Evolutionary conservation across 306 rosid genomes (phyloP), one percentile per base, ranked within the genome.

Genomic region (Crataegus laevigata): DNA sequence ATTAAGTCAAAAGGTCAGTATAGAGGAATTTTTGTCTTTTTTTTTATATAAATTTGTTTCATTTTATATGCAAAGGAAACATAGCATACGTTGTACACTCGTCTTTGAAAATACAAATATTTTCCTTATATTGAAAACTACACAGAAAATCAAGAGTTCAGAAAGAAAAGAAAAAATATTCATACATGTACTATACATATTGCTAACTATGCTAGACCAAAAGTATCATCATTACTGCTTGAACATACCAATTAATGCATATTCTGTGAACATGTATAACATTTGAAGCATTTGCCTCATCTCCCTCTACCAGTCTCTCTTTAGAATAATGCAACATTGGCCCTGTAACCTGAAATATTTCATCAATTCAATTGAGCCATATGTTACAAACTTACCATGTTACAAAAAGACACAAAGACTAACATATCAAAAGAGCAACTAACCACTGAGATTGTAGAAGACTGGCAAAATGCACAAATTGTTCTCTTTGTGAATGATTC

Each of bases 381-480:
- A 43, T 26, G 21, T 4, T 17, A 50, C 8, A 6, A 50, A 50
- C 19, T 72, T 60, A 50, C 15, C n/a, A 43, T 59, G 67, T 73
- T 43, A 19, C 28, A 43, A 60, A 26, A 55, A 42, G 58, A 7
- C 15, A 61, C 57, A 38, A 70, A 50, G 45, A 36, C 22, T 40
- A 52, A 24, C 10, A 14, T 25, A 3, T 52, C 11, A 21, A 15
- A 58, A 34, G 15, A 11, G 22, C 18, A 76, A 65, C 42, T 65
- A 82, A 92, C 99, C 96, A 87, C 90, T 3, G 96, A 89, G 73
- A 69, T 72, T 80, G 75, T 75, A 75, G 82, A 88, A 63, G 96
- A 89, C 80, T 92, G 97, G 83, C 99, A 94, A 85, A 94, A 94
- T 17, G 86, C 93, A 83, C 99, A 94, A 45, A 68, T 76, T 51